These are phyloP conservation scores for Kazachstania africana DNA, from an alignment of 805 yeast genomes.

Conservation along the genomic window DNA sequence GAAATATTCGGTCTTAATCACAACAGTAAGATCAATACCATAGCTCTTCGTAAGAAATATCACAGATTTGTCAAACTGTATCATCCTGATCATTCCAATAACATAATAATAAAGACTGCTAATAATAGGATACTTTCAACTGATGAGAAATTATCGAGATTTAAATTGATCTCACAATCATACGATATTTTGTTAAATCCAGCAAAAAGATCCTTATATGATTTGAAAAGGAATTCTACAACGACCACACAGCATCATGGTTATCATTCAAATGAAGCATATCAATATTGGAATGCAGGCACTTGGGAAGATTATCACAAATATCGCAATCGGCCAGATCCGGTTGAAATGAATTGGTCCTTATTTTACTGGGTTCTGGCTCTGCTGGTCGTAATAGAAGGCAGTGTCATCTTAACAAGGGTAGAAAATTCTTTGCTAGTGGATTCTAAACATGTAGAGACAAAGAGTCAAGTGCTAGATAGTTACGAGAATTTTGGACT, in stretches of 20 bases:
- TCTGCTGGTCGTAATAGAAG: constrained; percentile 31
- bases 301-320: constrained; percentile 28
- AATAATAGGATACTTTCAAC: constrained; percentile 4
- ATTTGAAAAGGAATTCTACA: constrained; percentile 26
- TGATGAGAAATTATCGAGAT: constrained; percentile 30
- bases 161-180: constrained; percentile 46
- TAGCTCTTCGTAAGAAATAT: constrained; percentile 37
- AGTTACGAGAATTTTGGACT: constrained; percentile 42
- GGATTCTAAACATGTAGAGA: constrained; percentile 17
- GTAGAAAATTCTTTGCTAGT: constrained; percentile 27
- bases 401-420: constrained; percentile 29
- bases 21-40: constrained; percentile 18
- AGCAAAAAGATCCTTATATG: constrained; percentile 33
- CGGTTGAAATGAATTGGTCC: neutral
- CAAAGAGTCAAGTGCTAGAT: constrained; percentile 29
- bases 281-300: neutral
- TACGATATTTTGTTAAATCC: constrained; percentile 44
- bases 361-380: constrained; percentile 23
- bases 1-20: constrained; percentile 44
- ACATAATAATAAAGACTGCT: constrained; percentile 6
- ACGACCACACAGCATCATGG: constrained; percentile 1
- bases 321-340: no score
- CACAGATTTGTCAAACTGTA: constrained; percentile 41
- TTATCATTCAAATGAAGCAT: neutral
- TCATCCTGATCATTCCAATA: constrained; percentile 55